phyloP scores from a whole-genome alignment of 208 protist species.

The Borovskyia barvae region DNA sequence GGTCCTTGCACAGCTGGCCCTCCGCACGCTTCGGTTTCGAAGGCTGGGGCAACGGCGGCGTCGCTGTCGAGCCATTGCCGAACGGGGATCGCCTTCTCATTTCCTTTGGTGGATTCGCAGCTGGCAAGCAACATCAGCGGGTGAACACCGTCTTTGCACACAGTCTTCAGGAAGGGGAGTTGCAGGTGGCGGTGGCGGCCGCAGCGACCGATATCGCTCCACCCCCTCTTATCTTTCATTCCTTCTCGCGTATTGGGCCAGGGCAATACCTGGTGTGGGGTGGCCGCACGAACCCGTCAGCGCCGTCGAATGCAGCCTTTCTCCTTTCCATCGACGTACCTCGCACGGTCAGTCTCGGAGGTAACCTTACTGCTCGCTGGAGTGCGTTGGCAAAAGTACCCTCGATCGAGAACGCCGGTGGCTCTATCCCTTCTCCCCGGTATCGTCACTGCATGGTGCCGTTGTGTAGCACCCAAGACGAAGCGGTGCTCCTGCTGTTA shows the following conservation, averaged over 20 bases:
- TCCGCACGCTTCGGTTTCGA: slow-evolving; percentile 75
- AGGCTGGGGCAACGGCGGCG: slow-evolving; percentile 78
- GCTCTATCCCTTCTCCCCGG: background rate
- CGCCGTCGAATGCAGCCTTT: slow-evolving; percentile 42
- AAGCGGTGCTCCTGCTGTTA: slow-evolving; percentile 46
- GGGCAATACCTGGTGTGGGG: slow-evolving; percentile 74
- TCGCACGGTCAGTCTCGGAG: slow-evolving; percentile 11
- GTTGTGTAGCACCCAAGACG: background rate
- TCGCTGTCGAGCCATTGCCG: slow-evolving; percentile 33
- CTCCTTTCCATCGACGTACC: slow-evolving; percentile 43
- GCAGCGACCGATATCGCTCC: slow-evolving; percentile 10
- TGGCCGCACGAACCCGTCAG: slow-evolving; percentile 72
- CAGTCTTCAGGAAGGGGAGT: slow-evolving; percentile 67
- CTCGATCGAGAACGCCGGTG: background rate
- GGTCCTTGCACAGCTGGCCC: slow-evolving; percentile 48
- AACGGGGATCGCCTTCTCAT: slow-evolving; percentile 48
- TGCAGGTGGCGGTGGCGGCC: slow-evolving; percentile 28
- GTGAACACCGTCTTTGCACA: slow-evolving; percentile 66
- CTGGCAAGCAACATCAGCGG: slow-evolving; percentile 48
- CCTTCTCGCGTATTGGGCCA: slow-evolving; percentile 44
- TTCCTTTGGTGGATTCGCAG: slow-evolving; percentile 80
- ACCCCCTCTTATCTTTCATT: slow-evolving; percentile 71
- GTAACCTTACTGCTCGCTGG: slow-evolving; percentile 23
- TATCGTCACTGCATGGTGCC: slow-evolving; percentile 22
- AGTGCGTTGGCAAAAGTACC: slow-evolving; percentile 2